Evolutionary conservation across 1,284 basidiomycete genomes (phyloP).

Genomic region (Apiotrichum brassicae): DNA sequence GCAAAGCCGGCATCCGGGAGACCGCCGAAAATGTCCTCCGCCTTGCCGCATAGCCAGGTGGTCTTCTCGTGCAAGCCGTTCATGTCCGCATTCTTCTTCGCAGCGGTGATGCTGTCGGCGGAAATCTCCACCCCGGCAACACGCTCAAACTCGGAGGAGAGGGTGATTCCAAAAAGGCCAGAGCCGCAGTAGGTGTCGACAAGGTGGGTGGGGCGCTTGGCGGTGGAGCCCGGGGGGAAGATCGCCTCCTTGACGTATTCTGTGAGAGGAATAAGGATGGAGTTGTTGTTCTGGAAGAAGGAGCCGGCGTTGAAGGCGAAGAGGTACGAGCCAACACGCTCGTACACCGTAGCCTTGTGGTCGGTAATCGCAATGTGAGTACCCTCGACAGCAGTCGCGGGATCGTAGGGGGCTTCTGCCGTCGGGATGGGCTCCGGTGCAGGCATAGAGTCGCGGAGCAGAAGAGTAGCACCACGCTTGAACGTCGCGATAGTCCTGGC

Average conservation of each 20-base stretch:
- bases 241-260: constrained; percentile 72
- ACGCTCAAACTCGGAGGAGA: constrained; percentile 67
- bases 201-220: constrained; percentile 61
- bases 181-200: constrained; percentile 86
- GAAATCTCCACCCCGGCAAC: constrained; percentile 86
- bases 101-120: constrained; percentile 68
- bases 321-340: constrained; percentile 69
- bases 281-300: constrained; percentile 99
- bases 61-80: constrained; percentile 54
- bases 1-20: constrained; percentile 35
- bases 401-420: constrained; percentile 31
- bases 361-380: constrained; percentile 72
- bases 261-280: constrained; percentile 75
- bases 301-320: constrained; percentile 85
- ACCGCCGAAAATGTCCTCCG: constrained; percentile 53
- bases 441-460: constrained; percentile 78
- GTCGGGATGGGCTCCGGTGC: constrained; percentile 27
- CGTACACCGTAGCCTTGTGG: constrained; percentile 73
- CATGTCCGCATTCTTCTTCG: constrained; percentile 70
- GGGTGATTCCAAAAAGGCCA: constrained; percentile 85
- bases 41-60: constrained; percentile 52
- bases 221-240: constrained; percentile 47
- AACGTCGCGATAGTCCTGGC: constrained; percentile 69
- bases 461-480: constrained; percentile 82
- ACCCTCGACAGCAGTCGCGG: constrained; percentile 2